These are phyloP conservation scores for Chalciporus piperatoides DNA, from an alignment of 1,284 basidiomycete genomes.

Conservation along the genomic window DNA sequence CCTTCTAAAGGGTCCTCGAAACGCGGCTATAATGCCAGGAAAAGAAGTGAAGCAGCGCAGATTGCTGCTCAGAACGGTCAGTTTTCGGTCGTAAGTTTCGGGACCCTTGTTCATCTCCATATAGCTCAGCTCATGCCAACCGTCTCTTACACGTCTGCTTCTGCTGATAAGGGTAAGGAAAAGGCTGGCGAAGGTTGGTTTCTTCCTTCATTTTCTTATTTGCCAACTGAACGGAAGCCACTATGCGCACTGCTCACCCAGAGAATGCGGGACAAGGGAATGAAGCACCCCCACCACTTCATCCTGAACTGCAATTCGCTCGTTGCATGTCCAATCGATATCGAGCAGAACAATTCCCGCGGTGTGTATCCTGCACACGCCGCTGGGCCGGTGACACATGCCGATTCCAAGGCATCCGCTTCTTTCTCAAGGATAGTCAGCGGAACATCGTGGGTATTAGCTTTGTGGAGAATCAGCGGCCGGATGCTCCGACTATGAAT, in stretches of 20 bases:
- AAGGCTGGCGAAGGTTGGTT: slow-evolving; percentile 40
- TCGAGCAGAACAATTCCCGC: slow-evolving; percentile 62
- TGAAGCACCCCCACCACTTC: slow-evolving; percentile 30
- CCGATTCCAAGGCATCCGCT: slow-evolving; percentile 73
- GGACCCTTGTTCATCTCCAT: slow-evolving; percentile 21
- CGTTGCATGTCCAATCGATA: slow-evolving; percentile 79
- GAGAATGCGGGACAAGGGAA: slow-evolving; percentile 25
- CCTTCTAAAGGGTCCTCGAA: slow-evolving; percentile 44
- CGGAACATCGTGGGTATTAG: slow-evolving; percentile 59
- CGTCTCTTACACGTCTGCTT: slow-evolving; percentile 40
- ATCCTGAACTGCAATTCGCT: slow-evolving; percentile 66
- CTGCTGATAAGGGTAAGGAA: slow-evolving; percentile 43
- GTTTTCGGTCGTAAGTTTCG: slow-evolving; percentile 26
- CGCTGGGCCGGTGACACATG: slow-evolving; percentile 82
- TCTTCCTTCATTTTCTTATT: slow-evolving; percentile 9
- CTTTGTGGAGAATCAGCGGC: slow-evolving; percentile 60
- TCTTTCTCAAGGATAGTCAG: slow-evolving; percentile 60
- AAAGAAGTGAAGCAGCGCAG: slow-evolving; percentile 62
- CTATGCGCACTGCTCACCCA: slow-evolving; percentile 24
- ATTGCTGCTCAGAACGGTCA: slow-evolving; percentile 56
- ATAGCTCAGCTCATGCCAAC: slow-evolving; percentile 47
- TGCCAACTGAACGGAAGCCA: slow-evolving; percentile 11
- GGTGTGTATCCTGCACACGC: slow-evolving; percentile 75
- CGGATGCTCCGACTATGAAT: slow-evolving; percentile 56
- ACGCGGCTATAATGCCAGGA: slow-evolving; percentile 63